Conservation (phyloP, 106 monocot species). For the Apostasia ramifera region DNA sequence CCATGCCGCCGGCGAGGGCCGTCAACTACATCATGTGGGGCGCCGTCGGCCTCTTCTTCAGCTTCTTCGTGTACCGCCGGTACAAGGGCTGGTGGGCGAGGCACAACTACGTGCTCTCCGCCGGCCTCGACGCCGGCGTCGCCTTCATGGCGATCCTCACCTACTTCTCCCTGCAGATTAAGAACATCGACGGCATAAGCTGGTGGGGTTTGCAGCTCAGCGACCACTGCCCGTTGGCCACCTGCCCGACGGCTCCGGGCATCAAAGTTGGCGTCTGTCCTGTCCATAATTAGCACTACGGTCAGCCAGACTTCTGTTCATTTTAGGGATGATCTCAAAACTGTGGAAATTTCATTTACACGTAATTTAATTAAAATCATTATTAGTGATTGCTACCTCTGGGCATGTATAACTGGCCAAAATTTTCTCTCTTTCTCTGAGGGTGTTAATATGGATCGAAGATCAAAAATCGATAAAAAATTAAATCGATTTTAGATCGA, state of each 20-base stretch:
- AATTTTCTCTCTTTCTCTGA: too few relatives aligned
- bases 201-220: slow-evolving; percentile 25
- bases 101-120: slow-evolving; percentile 29
- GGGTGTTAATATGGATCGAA: too few relatives aligned
- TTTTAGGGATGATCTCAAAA: too few relatives aligned
- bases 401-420: too few relatives aligned
- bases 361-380: too few relatives aligned
- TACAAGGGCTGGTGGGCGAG: slow-evolving; percentile 30
- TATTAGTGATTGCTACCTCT: too few relatives aligned
- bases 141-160: slow-evolving; percentile 25
- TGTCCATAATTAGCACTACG: not conserved
- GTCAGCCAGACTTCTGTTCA: too few relatives aligned
- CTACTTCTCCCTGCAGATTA: slow-evolving; percentile 14
- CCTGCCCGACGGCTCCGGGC: slow-evolving; percentile 21
- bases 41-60: slow-evolving; percentile 24
- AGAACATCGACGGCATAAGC: slow-evolving; percentile 13
- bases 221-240: slow-evolving; percentile 26
- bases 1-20: slow-evolving; percentile 15
- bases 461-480: too few relatives aligned
- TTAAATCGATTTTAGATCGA: too few relatives aligned
- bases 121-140: slow-evolving; percentile 23
- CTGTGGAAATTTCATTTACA: too few relatives aligned
- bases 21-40: slow-evolving; percentile 23
- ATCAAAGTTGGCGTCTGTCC: not conserved
- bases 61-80: slow-evolving; percentile 13